phyloP scores from a whole-genome alignment of 768 basidiomycete species.

The Collybia nuda region DNA sequence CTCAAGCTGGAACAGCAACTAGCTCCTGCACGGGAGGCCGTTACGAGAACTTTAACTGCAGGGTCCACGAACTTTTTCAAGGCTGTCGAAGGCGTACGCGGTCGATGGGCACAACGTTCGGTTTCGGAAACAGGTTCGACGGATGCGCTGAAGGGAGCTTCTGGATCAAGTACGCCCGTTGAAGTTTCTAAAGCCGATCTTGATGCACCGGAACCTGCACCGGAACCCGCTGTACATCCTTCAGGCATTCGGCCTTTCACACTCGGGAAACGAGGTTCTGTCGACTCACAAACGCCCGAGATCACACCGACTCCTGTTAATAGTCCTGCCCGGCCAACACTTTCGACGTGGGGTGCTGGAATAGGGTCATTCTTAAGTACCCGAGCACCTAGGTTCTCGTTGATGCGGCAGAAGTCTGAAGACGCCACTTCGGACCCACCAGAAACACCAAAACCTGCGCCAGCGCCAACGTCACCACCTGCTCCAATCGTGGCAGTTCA shows the following conservation, averaged over 20 bases:
- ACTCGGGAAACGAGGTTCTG: slow-evolving; percentile 4
- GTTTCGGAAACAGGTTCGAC: slow-evolving; percentile 18
- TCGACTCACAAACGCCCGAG: slow-evolving; percentile 2
- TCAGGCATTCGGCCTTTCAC: slow-evolving; percentile 14
- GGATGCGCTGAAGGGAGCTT: slow-evolving; percentile 6
- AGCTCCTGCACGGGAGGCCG: slow-evolving; percentile 90
- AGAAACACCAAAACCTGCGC: neutral
- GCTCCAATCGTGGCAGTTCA: neutral
- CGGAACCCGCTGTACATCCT: slow-evolving; percentile 6
- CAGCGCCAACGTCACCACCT: neutral
- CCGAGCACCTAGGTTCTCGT: slow-evolving; percentile 14
- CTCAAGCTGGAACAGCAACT: slow-evolving; percentile 91
- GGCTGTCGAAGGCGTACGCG: slow-evolving; percentile 87
- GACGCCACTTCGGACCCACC: slow-evolving; percentile 1
- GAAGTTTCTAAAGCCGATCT: slow-evolving; percentile 38
- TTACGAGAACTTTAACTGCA: slow-evolving; percentile 69
- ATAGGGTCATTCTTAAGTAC: slow-evolving; percentile 18
- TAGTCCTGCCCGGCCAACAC: slow-evolving; percentile 1
- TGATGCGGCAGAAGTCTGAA: slow-evolving; percentile 12
- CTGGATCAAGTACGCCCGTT: slow-evolving; percentile 34
- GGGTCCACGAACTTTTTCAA: slow-evolving; percentile 85
- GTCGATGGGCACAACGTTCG: slow-evolving; percentile 55
- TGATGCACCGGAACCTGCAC: slow-evolving; percentile 17
- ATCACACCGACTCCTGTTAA: slow-evolving; percentile 7
- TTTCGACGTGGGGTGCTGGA: slow-evolving; percentile 17